Conservation (phyloP, 2,329 filamentous ascomycete species). For the Orbilia ellipsospora region DNA sequence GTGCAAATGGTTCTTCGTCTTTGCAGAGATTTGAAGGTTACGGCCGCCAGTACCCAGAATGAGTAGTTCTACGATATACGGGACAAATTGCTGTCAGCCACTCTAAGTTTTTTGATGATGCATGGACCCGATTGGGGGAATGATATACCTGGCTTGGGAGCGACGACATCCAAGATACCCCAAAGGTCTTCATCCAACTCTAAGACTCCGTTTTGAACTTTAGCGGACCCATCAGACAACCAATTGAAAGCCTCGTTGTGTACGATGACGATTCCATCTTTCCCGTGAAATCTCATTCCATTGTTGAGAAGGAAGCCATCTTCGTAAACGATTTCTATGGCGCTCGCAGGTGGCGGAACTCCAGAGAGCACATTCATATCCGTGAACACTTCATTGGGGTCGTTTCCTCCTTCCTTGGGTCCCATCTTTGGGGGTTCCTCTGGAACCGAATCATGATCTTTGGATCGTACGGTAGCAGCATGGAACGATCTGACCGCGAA, state of each 20-base stretch:
- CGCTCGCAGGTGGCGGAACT: constrained; percentile 80
- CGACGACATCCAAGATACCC: constrained; percentile 79
- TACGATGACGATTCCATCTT: constrained; percentile 80
- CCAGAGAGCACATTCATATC: constrained; percentile 82
- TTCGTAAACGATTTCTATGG: constrained; percentile 81
- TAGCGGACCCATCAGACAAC: constrained; percentile 65
- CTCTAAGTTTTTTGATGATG: constrained; percentile 21
- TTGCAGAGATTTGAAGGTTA: constrained; percentile 79
- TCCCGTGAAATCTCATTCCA: constrained; percentile 75
- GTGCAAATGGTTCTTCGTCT: constrained; percentile 77
- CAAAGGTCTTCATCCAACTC: constrained; percentile 77
- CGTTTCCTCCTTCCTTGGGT: constrained; percentile 46
- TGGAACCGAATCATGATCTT: constrained; percentile 23
- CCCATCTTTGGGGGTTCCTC: constrained; percentile 36
- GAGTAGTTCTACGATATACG: constrained; percentile 74
- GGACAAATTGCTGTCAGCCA: constrained; percentile 19
- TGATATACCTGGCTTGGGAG: constrained; percentile 84
- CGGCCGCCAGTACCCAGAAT: constrained; percentile 85
- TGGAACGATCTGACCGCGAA: constrained; percentile 43
- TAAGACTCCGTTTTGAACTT: constrained; percentile 78
- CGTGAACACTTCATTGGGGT: constrained; percentile 66
- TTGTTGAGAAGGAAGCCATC: constrained; percentile 90
- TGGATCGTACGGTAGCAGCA: constrained; percentile 15
- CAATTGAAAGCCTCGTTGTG: constrained; percentile 89
- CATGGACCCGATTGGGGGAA: constrained; percentile 2